These are phyloP conservation scores for Myotisia sp. DNA, from an alignment of 2,329 filamentous ascomycete species.

Conservation along the genomic window DNA sequence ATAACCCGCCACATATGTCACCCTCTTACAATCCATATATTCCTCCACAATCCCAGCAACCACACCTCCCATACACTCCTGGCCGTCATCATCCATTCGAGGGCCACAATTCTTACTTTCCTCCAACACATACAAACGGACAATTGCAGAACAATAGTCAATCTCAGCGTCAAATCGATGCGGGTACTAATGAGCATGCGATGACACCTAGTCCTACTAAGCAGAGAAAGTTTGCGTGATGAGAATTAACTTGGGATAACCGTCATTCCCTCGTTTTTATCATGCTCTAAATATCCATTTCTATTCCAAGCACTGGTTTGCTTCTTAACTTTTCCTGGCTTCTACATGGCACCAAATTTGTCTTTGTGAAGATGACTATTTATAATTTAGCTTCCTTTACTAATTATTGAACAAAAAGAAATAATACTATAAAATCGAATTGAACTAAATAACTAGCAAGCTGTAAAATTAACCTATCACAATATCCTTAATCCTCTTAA, in stretches of 20 bases:
- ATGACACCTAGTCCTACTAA: slow-evolving; percentile 28
- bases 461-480: slow-evolving; percentile 1
- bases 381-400: too few relatives aligned
- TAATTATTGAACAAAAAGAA: too few relatives aligned
- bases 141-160: slow-evolving; percentile 19
- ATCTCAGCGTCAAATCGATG: slow-evolving; percentile 18
- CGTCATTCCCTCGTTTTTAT: neutral
- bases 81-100: slow-evolving; percentile 16
- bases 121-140: neutral
- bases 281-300: neutral
- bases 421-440: too few relatives aligned
- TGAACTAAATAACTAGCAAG: too few relatives aligned
- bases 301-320: too few relatives aligned
- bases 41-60: slow-evolving; percentile 15
- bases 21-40: slow-evolving; percentile 17
- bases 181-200: slow-evolving; percentile 20
- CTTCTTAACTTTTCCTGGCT: too few relatives aligned
- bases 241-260: neutral
- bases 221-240: slow-evolving; percentile 14
- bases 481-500: slow-evolving; percentile 1
- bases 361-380: too few relatives aligned
- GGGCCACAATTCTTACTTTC: slow-evolving; percentile 10
- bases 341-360: too few relatives aligned
- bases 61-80: slow-evolving; percentile 18
- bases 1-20: slow-evolving; percentile 23